phyloP scores from a whole-genome alignment of 1,284 basidiomycete genomes.

The Cryptococcus maquisensis region DNA sequence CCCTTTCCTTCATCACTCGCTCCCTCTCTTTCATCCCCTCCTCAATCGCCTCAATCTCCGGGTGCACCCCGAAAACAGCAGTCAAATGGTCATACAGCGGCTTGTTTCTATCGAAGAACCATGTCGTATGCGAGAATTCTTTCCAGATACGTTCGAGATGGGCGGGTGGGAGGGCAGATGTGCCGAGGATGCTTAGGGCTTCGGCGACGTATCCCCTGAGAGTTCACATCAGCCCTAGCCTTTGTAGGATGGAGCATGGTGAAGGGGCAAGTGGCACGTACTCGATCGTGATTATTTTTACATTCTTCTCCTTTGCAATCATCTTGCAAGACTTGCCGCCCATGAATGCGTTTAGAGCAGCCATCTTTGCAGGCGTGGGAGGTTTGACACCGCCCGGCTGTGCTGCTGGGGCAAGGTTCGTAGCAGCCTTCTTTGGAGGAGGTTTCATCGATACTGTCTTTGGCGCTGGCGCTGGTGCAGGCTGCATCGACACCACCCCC shows the following conservation, averaged over 20 bases:
- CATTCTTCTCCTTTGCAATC: conserved; percentile 14
- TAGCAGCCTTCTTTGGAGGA: not conserved
- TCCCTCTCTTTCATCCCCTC: not conserved
- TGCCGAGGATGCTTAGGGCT: conserved; percentile 3
- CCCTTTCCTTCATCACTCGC: not conserved
- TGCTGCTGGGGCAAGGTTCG: not conserved
- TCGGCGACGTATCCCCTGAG: conserved; percentile 12
- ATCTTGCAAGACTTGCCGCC: conserved; percentile 14
- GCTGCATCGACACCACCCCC: not conserved
- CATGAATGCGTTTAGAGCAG: conserved; percentile 20
- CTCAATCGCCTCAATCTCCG: not conserved
- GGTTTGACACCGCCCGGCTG: not conserved
- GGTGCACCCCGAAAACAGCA: not conserved
- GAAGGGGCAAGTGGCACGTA: conserved; percentile 16
- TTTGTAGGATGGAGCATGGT: not conserved
- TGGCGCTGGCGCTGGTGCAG: not conserved
- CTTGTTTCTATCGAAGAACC: conserved; percentile 2
- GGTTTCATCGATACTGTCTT: not conserved
- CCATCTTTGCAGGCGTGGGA: conserved; percentile 15
- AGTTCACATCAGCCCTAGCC: not conserved
- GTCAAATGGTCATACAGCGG: not conserved
- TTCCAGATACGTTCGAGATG: conserved; percentile 7
- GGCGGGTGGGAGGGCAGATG: not conserved
- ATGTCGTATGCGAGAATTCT: conserved; percentile 1
- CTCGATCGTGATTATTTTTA: conserved; percentile 23